Conservation (phyloP, 306 rosid species). For the Casuarina glauca region DNA sequence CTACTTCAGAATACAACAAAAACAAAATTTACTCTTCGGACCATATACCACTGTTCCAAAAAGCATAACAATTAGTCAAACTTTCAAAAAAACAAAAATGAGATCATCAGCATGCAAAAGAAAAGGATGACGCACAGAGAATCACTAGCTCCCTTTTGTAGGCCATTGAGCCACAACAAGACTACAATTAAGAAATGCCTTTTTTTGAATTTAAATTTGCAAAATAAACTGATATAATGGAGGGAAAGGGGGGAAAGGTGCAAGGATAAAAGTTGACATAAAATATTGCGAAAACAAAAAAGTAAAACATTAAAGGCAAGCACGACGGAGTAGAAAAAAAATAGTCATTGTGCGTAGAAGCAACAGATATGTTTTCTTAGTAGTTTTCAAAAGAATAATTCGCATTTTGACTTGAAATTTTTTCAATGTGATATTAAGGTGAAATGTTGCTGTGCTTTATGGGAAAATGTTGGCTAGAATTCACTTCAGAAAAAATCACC, state of each 20-base stretch:
- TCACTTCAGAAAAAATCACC: too few relatives aligned
- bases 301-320: background rate
- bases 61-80: constrained; percentile 2
- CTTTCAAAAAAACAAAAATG: background rate
- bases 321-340: background rate
- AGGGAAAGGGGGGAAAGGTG: constrained; percentile 6
- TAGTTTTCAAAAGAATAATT: too few relatives aligned
- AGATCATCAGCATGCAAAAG: constrained; percentile 5
- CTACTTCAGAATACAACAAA: constrained; percentile 15
- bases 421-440: too few relatives aligned
- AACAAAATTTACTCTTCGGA: background rate
- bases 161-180: constrained; percentile 17
- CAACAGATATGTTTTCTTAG: too few relatives aligned
- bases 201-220: constrained; percentile 10
- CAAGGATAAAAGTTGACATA: background rate
- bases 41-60: constrained; percentile 12
- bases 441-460: too few relatives aligned
- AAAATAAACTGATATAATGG: background rate
- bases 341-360: background rate
- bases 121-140: constrained; percentile 10
- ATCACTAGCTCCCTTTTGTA: constrained; percentile 29
- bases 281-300: background rate
- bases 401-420: too few relatives aligned
- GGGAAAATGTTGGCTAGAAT: too few relatives aligned
- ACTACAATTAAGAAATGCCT: background rate